phyloP scores from a whole-genome alignment of 257 asterid genomes.

The Forsythia suspensa region DNA sequence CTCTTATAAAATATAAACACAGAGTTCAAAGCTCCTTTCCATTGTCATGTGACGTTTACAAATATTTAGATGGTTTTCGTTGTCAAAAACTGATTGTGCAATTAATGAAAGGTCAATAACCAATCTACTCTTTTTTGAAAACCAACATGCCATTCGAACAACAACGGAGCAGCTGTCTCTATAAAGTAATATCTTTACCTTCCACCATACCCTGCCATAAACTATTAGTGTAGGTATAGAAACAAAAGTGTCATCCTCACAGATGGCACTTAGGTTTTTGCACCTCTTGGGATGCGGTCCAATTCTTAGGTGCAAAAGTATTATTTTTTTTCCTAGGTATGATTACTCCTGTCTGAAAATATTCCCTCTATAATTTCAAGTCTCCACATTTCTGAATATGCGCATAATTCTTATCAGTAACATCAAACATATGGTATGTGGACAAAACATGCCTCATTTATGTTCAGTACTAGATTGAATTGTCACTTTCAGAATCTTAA shows the following conservation, averaged over 20 bases:
- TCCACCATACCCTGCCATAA: background rate
- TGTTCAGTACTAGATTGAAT: background rate
- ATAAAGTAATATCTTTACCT: background rate
- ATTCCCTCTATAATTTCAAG: background rate
- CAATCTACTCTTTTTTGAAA: too few species aligned
- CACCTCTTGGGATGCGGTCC: conserved; percentile 55
- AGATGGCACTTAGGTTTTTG: conserved; percentile 19
- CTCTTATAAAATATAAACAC: too few species aligned
- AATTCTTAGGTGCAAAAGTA: background rate
- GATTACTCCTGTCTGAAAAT: background rate
- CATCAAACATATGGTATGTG: background rate
- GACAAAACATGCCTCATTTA: background rate
- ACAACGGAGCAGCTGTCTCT: background rate
- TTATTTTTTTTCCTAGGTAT: background rate
- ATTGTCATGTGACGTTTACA: too few species aligned
- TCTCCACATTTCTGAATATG: background rate
- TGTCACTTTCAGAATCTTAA: background rate
- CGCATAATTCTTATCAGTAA: background rate
- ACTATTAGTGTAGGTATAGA: background rate
- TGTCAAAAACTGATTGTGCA: too few species aligned
- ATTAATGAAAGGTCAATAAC: too few species aligned
- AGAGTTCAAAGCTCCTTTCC: too few species aligned
- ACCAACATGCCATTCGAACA: background rate
- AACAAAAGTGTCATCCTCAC: conserved; percentile 3
- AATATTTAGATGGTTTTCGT: too few species aligned